Percentiles rank a stretch among this genome's conserved stretches.
Evolutionary conservation across 2,329 filamentous ascomycete genomes (phyloP).

Genomic region (Monosporascus sp.): DNA sequence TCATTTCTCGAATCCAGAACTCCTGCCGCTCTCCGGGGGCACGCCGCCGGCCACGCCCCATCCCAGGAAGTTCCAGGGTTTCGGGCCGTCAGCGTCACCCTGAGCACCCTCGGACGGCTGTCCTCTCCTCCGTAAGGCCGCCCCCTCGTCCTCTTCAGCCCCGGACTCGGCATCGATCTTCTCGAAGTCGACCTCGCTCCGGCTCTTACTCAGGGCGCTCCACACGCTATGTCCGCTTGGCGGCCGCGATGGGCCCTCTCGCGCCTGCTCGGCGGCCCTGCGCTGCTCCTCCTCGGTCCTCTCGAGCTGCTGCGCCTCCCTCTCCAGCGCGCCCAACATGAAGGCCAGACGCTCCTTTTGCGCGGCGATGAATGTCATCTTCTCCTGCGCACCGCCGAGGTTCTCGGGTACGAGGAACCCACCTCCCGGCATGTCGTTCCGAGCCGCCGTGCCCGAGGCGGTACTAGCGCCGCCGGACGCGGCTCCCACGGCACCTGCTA

Average conservation of each 20-base stretch:
- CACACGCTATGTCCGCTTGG: slow-evolving; percentile 43
- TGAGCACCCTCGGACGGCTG: slow-evolving; percentile 4
- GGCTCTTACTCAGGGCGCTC: slow-evolving; percentile 69
- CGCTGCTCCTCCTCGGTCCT: slow-evolving; percentile 26
- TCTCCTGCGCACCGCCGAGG: slow-evolving; percentile 58
- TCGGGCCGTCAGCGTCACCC: not conserved
- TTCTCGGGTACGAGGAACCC: slow-evolving; percentile 66
- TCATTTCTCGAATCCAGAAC: slow-evolving; percentile 10
- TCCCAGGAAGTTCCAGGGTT: slow-evolving; percentile 21
- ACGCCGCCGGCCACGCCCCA: slow-evolving; percentile 18
- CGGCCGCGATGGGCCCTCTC: slow-evolving; percentile 31
- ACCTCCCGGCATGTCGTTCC: slow-evolving; percentile 15
- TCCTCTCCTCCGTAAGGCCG: slow-evolving; percentile 25
- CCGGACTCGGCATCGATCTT: slow-evolving; percentile 75
- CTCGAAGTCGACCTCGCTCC: slow-evolving; percentile 85
- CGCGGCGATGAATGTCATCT: slow-evolving; percentile 69
- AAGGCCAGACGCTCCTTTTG: slow-evolving; percentile 74
- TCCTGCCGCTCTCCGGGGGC: slow-evolving; percentile 13
- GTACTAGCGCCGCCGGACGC: slow-evolving; percentile 37
- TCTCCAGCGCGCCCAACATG: slow-evolving; percentile 72
- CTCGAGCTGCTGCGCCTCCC: slow-evolving; percentile 64
- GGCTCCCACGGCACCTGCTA: slow-evolving; percentile 68
- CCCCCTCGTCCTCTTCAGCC: slow-evolving; percentile 44
- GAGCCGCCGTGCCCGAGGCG: slow-evolving; percentile 27
- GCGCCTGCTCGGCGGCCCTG: slow-evolving; percentile 12